A percentile compares a stretch with the other conserved stretches of the same genome.
Evolutionary conservation across 2,329 filamentous ascomycete genomes (phyloP).

Genomic region (Colletotrichum cuscutae): DNA sequence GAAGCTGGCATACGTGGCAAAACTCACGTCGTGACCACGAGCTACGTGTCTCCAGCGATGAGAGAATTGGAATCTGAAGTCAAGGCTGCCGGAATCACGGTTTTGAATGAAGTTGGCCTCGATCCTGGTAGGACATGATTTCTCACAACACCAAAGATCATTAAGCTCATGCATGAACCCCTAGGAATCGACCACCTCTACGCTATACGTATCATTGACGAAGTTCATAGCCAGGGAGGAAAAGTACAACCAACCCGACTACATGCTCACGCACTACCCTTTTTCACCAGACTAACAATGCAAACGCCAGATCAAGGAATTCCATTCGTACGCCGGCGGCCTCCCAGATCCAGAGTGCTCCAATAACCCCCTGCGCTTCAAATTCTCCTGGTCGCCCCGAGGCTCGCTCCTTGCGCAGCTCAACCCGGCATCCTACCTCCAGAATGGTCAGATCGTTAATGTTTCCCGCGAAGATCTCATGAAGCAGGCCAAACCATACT

Average conservation of each 20-base stretch:
- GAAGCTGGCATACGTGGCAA: slow-evolving; percentile 75
- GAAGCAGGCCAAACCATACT: slow-evolving; percentile 74
- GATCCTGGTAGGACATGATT: slow-evolving; percentile 50
- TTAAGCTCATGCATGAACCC: not conserved
- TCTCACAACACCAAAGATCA: not conserved
- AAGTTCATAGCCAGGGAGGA: slow-evolving; percentile 74
- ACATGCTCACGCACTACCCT: not conserved
- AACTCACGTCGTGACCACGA: slow-evolving; percentile 80
- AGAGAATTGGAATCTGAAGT: slow-evolving; percentile 68
- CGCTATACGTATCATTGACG: slow-evolving; percentile 73
- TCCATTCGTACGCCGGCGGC: slow-evolving; percentile 75
- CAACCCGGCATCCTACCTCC: slow-evolving; percentile 73
- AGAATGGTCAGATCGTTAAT: slow-evolving; percentile 66
- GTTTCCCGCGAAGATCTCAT: slow-evolving; percentile 63
- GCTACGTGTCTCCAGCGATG: slow-evolving; percentile 78
- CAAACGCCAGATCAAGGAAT: slow-evolving; percentile 62
- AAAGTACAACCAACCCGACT: slow-evolving; percentile 49
- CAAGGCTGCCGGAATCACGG: slow-evolving; percentile 76
- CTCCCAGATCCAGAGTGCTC: slow-evolving; percentile 66
- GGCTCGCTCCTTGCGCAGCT: slow-evolving; percentile 75
- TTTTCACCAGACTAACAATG: not conserved
- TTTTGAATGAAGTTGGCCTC: slow-evolving; percentile 78
- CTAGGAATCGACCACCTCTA: slow-evolving; percentile 65
- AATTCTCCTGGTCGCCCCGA: slow-evolving; percentile 73
- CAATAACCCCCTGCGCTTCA: slow-evolving; percentile 77